These are phyloP conservation scores for Golubevia pallescens DNA, from an alignment of 1,284 basidiomycete species.

Conservation along the genomic window DNA sequence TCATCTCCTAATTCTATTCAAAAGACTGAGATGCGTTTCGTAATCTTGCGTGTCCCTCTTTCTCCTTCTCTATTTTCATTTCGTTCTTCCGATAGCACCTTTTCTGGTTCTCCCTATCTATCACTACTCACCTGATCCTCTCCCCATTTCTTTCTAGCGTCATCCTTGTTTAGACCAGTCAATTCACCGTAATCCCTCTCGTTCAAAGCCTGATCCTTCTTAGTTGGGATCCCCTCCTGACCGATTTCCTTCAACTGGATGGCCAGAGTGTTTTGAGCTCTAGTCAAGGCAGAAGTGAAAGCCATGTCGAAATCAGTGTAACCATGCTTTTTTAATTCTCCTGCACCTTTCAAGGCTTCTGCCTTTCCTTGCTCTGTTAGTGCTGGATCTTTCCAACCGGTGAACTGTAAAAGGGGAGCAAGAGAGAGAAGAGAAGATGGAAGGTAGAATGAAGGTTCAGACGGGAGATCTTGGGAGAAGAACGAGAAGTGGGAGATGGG, in stretches of 20 bases:
- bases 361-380: conserved; percentile 58
- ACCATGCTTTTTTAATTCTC: conserved; percentile 57
- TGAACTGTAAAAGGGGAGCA: conserved; percentile 27
- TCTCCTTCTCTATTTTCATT: too few species aligned
- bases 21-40: too few species aligned
- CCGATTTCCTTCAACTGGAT: conserved; percentile 66
- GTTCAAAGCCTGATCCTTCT: conserved; percentile 66
- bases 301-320: conserved; percentile 62
- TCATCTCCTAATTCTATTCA: too few species aligned
- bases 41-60: too few species aligned
- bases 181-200: conserved; percentile 67
- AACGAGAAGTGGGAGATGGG: too few species aligned
- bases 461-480: too few species aligned
- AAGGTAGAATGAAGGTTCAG: too few species aligned
- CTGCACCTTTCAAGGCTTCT: conserved; percentile 59
- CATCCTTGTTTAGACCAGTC: conserved; percentile 66
- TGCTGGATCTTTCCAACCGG: conserved; percentile 64
- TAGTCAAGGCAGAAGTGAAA: conserved; percentile 66
- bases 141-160: conserved; percentile 66
- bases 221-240: conserved; percentile 60
- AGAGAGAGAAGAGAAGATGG: background rate
- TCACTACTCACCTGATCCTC: conserved; percentile 64
- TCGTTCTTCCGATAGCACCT: too few species aligned
- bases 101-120: too few species aligned
- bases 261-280: conserved; percentile 66